Evolutionary conservation across 345 rosid genomes (phyloP).

Genomic region (Pelargonium nanum): DNA sequence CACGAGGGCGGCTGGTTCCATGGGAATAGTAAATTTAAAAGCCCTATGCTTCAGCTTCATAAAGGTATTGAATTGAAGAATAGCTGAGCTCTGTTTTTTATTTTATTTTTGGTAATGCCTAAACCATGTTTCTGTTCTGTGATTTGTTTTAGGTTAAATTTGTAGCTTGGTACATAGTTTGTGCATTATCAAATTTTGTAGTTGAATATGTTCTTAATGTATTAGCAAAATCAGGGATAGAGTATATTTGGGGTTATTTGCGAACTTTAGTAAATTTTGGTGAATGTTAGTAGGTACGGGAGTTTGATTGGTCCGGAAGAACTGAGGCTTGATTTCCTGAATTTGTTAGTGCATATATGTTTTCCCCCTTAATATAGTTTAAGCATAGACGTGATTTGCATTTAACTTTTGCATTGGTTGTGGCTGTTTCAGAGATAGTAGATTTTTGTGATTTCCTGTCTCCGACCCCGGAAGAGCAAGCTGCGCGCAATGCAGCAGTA

Average conservation of each 20-base stretch:
- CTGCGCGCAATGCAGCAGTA: constrained; percentile 49
- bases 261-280: not conserved
- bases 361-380: too few species aligned
- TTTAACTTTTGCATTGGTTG: constrained; percentile 1
- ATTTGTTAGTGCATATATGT: too few species aligned
- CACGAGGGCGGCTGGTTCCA: constrained; percentile 68
- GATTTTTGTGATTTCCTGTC: constrained; percentile 75
- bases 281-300: not conserved
- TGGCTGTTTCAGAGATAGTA: constrained; percentile 52
- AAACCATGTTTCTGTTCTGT: not conserved
- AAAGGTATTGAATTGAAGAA: constrained; percentile 39
- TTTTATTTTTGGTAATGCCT: not conserved
- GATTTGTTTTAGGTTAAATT: not conserved
- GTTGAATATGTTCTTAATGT: not conserved
- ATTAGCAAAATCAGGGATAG: not conserved
- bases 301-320: not conserved
- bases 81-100: not conserved
- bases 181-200: not conserved
- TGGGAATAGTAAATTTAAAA: constrained; percentile 51
- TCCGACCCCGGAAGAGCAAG: constrained; percentile 69
- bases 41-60: constrained; percentile 90
- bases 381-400: not conserved
- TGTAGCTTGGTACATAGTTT: not conserved
- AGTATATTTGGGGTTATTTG: not conserved
- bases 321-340: too few species aligned